A percentile compares a stretch with the other conserved stretches of the same genome.
phyloP scores from a whole-genome alignment of 768 basidiomycete species.

The Lactarius trivialis region DNA sequence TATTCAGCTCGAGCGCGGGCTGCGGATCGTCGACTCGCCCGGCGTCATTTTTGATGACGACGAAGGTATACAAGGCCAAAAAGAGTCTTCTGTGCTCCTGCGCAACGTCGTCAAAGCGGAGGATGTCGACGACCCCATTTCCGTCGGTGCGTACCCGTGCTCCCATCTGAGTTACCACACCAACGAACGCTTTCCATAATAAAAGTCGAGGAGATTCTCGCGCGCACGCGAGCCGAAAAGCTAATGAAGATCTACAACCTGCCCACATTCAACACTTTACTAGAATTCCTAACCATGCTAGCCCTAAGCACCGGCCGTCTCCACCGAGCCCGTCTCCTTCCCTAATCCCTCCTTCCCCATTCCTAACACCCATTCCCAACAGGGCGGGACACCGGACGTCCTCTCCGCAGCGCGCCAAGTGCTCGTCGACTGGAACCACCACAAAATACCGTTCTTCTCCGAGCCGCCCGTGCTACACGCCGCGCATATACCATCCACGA shows the following conservation, averaged over 20 bases:
- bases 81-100: conserved; percentile 56
- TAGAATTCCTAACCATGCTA: conserved; percentile 87
- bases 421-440: conserved; percentile 90
- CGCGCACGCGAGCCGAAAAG: conserved; percentile 60
- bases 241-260: conserved; percentile 82
- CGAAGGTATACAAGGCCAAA: conserved; percentile 39
- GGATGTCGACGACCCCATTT: conserved; percentile 84
- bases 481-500: conserved; percentile 54
- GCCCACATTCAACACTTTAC: conserved; percentile 60
- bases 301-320: conserved; percentile 78
- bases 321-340: conserved; percentile 51
- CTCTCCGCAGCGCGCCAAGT: conserved; percentile 76
- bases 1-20: conserved; percentile 84
- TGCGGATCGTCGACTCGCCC: conserved; percentile 91
- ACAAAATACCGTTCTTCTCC: conserved; percentile 90
- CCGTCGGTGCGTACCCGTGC: conserved; percentile 54
- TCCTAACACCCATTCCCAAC: not conserved
- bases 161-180: not conserved
- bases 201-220: conserved; percentile 80
- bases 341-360: not conserved
- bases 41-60: conserved; percentile 95
- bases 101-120: conserved; percentile 89
- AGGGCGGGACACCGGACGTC: conserved; percentile 91
- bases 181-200: too few relatives aligned
- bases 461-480: conserved; percentile 73